Base-by-base conservation (phyloP, 805 yeast species). In the Zygoascus biomembranicola region DNA sequence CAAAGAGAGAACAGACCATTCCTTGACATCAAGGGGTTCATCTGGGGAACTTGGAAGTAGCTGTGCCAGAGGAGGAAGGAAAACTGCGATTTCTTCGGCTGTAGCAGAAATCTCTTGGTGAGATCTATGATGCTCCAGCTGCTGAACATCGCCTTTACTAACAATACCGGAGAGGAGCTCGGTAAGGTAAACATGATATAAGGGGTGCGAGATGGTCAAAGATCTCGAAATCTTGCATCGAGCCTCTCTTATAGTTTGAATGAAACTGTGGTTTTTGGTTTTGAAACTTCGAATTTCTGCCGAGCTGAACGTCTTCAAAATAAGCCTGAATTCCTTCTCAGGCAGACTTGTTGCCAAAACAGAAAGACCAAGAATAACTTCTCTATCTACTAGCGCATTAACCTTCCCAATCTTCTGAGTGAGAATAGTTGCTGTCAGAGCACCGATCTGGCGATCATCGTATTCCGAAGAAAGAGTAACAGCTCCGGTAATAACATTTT, bases 71-170 rank as follows among this genome's bases (percentile, higher is more conserved):
- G 97, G 96, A 42, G 74, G 77, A 52, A 94, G 73, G 57, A 79
- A 78, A 11, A 76, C 1, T 79, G 79, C 56, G 82, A 90, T 67
- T 80, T 86, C 54, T 73, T 76, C n/a, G 83, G 96, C 67, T 80
- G 83, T 59, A 19, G 61, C 62, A 16, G 65, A 58, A 32, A 63
- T 56, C 20, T 64, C 67, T 2, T 55, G 50, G 42, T 68, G 90
- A 1, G 95, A 77, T 63, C 95, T 78, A 63, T 87, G 95, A 60
- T 85, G 90, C 54, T 85, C 94, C 46, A 79, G 77, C 41, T 72
- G 78, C 59, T 80, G 85, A 20, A 82, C 85, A 59, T 90, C 96
- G 48, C 97, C 98, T 60, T 82, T 81, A 35, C 84, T 74, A 43
- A 88, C 78, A 51, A 89, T 84, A 0, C 79, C 75, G 26, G 77